Conservation (phyloP, 768 basidiomycete species). For the Lactarius trivialis region DNA sequence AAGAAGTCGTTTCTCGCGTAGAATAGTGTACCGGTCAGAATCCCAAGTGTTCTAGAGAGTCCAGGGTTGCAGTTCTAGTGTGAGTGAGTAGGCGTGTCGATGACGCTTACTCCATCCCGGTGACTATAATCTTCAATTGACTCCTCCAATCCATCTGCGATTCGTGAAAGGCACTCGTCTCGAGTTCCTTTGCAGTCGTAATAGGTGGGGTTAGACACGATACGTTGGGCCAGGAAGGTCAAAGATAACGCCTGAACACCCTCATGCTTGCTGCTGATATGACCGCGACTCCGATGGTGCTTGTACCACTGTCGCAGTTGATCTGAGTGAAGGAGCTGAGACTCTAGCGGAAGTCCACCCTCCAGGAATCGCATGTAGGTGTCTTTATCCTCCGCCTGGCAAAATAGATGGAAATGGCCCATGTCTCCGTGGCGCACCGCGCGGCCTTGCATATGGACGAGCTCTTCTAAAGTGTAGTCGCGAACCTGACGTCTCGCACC, state of each 20-base stretch:
- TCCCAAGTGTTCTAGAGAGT: neutral
- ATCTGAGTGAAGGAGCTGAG: slow-evolving; percentile 50
- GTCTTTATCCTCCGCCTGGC: slow-evolving; percentile 80
- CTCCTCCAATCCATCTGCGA: slow-evolving; percentile 52
- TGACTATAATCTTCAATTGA: slow-evolving; percentile 1
- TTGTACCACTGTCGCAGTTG: slow-evolving; percentile 45
- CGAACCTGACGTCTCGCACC: slow-evolving; percentile 58
- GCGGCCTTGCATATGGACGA: slow-evolving; percentile 87
- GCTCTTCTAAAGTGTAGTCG: slow-evolving; percentile 75
- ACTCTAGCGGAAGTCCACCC: slow-evolving; percentile 88
- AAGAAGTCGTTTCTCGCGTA: slow-evolving; percentile 2
- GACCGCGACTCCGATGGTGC: slow-evolving; percentile 33
- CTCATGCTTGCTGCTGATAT: slow-evolving; percentile 51
- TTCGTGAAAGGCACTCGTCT: slow-evolving; percentile 57
- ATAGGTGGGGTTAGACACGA: slow-evolving; percentile 76
- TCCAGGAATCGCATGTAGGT: slow-evolving; percentile 78
- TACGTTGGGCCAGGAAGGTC: slow-evolving; percentile 69
- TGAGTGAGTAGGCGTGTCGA: neutral
- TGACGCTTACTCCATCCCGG: slow-evolving; percentile 8
- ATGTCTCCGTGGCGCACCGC: slow-evolving; percentile 52
- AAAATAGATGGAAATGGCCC: slow-evolving; percentile 80
- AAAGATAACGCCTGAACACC: slow-evolving; percentile 72
- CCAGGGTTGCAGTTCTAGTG: neutral
- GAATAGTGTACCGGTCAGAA: neutral
- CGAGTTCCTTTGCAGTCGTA: slow-evolving; percentile 54